Evolutionary conservation across 805 yeast species (phyloP).

Genomic region (Metschnikowia picachoensis): DNA sequence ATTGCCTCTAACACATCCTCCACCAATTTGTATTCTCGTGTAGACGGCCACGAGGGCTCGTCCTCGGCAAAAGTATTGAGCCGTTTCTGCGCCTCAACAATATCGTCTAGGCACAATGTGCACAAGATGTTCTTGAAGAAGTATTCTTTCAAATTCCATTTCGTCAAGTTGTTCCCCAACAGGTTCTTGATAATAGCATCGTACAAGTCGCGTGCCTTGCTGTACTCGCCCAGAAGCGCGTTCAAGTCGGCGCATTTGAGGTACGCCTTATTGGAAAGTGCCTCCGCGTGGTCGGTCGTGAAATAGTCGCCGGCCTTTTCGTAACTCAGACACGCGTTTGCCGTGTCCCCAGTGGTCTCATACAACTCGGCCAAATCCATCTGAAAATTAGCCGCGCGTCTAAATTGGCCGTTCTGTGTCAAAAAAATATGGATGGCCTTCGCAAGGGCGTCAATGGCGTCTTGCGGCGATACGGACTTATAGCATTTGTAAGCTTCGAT

Average conservation of each 20-base stretch:
- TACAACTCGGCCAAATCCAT: slow-evolving; percentile 85
- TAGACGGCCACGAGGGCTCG: slow-evolving; percentile 71
- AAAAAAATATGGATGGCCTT: slow-evolving; percentile 76
- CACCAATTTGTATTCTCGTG: slow-evolving; percentile 72
- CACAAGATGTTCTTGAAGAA: slow-evolving; percentile 81
- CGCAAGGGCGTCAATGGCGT: slow-evolving; percentile 72
- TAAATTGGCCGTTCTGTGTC: slow-evolving; percentile 87
- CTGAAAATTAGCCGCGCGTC: slow-evolving; percentile 93
- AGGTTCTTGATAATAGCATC: slow-evolving; percentile 76
- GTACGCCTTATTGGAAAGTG: slow-evolving; percentile 82
- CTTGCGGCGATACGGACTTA: slow-evolving; percentile 66
- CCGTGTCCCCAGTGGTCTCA: slow-evolving; percentile 65
- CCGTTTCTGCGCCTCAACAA: slow-evolving; percentile 78
- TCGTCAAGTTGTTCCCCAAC: slow-evolving; percentile 67
- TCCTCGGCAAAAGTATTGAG: slow-evolving; percentile 59
- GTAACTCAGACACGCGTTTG: slow-evolving; percentile 61
- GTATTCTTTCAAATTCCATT: slow-evolving; percentile 92
- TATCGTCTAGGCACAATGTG: slow-evolving; percentile 77
- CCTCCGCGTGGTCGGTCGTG: slow-evolving; percentile 87
- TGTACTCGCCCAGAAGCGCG: slow-evolving; percentile 64
- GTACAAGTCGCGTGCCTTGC: slow-evolving; percentile 71
- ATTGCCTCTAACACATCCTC: slow-evolving; percentile 69
- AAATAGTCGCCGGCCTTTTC: slow-evolving; percentile 97
- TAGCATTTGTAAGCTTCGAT: slow-evolving; percentile 72
- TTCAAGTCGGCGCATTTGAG: slow-evolving; percentile 86